Evolutionary conservation across 1,139 yeast species (phyloP).

Genomic region (Trichomonascaceae sp.): DNA sequence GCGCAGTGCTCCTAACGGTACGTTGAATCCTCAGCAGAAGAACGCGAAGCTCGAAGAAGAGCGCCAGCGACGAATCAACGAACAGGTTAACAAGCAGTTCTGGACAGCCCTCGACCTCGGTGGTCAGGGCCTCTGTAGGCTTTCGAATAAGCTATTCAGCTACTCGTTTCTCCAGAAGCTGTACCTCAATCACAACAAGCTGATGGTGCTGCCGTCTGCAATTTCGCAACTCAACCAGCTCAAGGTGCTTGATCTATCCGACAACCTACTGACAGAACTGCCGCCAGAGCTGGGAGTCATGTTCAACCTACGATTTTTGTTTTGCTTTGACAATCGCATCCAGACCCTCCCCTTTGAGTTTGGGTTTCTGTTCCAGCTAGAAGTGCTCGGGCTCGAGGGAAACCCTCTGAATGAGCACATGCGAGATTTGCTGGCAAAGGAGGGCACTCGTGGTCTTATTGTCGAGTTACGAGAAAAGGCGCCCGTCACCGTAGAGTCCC

Average conservation of each 20-base stretch:
- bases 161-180: constrained; percentile 79
- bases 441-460: constrained; percentile 77
- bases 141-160: constrained; percentile 64
- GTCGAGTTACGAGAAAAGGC: constrained; percentile 71
- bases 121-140: constrained; percentile 67
- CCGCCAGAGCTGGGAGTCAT: constrained; percentile 80
- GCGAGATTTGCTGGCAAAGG: constrained; percentile 58
- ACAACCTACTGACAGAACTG: constrained; percentile 53
- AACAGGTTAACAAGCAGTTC: constrained; percentile 60
- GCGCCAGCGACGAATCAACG: constrained; percentile 62
- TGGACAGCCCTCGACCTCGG: constrained; percentile 94
- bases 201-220: constrained; percentile 54
- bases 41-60: constrained; percentile 67
- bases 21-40: constrained; percentile 22
- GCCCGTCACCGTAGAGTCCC: constrained; percentile 50
- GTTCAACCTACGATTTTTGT: constrained; percentile 66
- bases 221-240: constrained; percentile 60
- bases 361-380: constrained; percentile 75
- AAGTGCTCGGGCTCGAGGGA: constrained; percentile 86
- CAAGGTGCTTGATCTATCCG: constrained; percentile 75
- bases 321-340: constrained; percentile 78
- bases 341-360: constrained; percentile 67
- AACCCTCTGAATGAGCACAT: constrained; percentile 63
- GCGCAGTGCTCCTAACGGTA: constrained; percentile 5
- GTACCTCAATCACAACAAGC: constrained; percentile 75